Base-by-base conservation (phyloP, 2,329 filamentous ascomycete genomes). In the Pestalotiopsis sp. region DNA sequence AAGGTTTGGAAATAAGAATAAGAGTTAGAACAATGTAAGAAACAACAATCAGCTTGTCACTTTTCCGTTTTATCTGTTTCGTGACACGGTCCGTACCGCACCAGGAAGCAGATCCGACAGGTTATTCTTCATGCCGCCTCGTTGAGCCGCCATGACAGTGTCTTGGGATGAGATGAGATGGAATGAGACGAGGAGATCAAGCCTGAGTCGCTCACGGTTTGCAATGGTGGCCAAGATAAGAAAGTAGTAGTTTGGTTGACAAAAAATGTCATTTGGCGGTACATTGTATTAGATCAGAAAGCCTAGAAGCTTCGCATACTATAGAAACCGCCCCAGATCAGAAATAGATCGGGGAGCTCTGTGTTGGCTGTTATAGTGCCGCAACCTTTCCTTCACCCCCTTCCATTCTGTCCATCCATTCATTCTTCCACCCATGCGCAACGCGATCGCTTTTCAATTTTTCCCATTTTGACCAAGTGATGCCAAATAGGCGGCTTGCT, bases 271-370 rank as follows among this genome's bases (percentile, higher is more conserved):
- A n/a, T 52, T 52, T 52, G 45, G 45, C 45, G 20, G 45, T 52
- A 52, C 45, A 52, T 52, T n/a, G 45, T n/a, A n/a, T 52, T 17
- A 63, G 39, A 49, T 66, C 31, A 49, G 31, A 45, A 66, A 57
- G 41, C 64, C 52, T 57, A 57, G 49, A 57, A 66, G 64, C 64
- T 41, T 66, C 64, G 52, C 31, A 62, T 27, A 52, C 59, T 62
- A 62, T 36, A 62, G n/a, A 36, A 36, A 62, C 13, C 12, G 17
- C 31, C 36, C 59, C 57, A 59, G 7, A 27, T 27, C 11, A 39
- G 59, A n/a, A 20, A 20, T 62, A 17, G 17, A 36, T 9, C 13
- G 25, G 31, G 31, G 59, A 20, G 38, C 25, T 27, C 5, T 36
- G 59, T 27, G 25, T 52, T n/a, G 17, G 17, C 17, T 17, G 45